Percentiles rank a stretch among this genome's conserved stretches.
Conservation (phyloP, 495 filamentous ascomycete genomes). For the Rostrohypoxylon terebratum region DNA sequence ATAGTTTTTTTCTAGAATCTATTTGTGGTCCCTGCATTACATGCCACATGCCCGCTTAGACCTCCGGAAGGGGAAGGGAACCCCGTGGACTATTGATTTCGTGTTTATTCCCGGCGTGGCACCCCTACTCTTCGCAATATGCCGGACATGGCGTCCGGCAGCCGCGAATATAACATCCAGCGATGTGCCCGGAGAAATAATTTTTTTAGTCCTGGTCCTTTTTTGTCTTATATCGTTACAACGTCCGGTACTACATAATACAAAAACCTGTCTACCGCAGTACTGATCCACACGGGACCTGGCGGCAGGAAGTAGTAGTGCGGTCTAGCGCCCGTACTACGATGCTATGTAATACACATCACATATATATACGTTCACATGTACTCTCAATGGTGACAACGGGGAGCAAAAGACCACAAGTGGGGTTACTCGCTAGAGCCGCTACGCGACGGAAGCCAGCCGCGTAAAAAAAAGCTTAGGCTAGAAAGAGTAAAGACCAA, state of each 20-base stretch:
- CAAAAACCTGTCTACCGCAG: background rate
- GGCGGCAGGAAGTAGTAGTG: background rate
- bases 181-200: background rate
- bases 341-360: background rate
- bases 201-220: background rate
- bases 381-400: background rate
- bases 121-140: slow-evolving; percentile 1
- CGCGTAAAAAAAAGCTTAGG: background rate
- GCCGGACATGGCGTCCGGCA: slow-evolving; percentile 23
- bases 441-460: background rate
- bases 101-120: slow-evolving; percentile 8
- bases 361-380: background rate
- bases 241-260: background rate
- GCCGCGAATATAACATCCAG: background rate
- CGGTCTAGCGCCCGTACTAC: background rate
- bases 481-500: background rate
- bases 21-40: slow-evolving; percentile 14
- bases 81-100: slow-evolving; percentile 18
- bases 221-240: slow-evolving; percentile 32
- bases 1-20: background rate
- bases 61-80: slow-evolving; percentile 12
- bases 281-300: background rate
- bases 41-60: background rate
- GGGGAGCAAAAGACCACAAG: background rate
- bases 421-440: background rate